phyloP scores from a whole-genome alignment of 2,329 filamentous ascomycete genomes.

The Dryadomyces quercus-mongolicae region DNA sequence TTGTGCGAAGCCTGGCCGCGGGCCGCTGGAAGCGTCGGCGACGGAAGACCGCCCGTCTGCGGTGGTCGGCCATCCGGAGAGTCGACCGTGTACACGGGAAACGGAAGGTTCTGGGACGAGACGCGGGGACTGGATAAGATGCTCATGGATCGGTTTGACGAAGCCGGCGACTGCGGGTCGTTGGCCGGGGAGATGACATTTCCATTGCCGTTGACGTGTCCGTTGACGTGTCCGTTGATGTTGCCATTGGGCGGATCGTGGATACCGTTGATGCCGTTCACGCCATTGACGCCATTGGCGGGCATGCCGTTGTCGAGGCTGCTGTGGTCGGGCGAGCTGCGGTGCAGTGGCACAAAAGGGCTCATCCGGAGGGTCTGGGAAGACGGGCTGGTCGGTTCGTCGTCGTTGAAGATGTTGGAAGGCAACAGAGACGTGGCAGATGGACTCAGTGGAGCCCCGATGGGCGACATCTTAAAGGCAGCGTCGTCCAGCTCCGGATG shows the following conservation, averaged over 20 bases:
- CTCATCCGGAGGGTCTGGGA: slow-evolving; percentile 20
- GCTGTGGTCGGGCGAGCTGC: slow-evolving; percentile 19
- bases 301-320: not conserved
- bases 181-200: slow-evolving; percentile 13
- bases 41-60: slow-evolving; percentile 23
- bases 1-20: slow-evolving; percentile 15
- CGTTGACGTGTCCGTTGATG: not conserved
- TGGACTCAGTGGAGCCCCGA: slow-evolving; percentile 62
- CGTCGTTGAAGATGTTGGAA: slow-evolving; percentile 48
- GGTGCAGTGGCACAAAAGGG: slow-evolving; percentile 22
- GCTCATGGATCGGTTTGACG: slow-evolving; percentile 44
- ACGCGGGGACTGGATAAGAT: slow-evolving; percentile 50
- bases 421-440: slow-evolving; percentile 64
- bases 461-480: slow-evolving; percentile 47
- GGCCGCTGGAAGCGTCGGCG: slow-evolving; percentile 21
- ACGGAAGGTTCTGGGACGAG: slow-evolving; percentile 46
- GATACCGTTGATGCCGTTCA: not conserved
- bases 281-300: not conserved
- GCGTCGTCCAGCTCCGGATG: slow-evolving; percentile 42
- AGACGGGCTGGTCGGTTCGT: slow-evolving; percentile 37
- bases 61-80: slow-evolving; percentile 31
- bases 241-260: slow-evolving; percentile 1
- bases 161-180: slow-evolving; percentile 48
- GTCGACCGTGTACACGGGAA: slow-evolving; percentile 34
- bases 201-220: not conserved